phyloP scores from a whole-genome alignment of 83 land plant genomes.

The Larix sibirica region DNA sequence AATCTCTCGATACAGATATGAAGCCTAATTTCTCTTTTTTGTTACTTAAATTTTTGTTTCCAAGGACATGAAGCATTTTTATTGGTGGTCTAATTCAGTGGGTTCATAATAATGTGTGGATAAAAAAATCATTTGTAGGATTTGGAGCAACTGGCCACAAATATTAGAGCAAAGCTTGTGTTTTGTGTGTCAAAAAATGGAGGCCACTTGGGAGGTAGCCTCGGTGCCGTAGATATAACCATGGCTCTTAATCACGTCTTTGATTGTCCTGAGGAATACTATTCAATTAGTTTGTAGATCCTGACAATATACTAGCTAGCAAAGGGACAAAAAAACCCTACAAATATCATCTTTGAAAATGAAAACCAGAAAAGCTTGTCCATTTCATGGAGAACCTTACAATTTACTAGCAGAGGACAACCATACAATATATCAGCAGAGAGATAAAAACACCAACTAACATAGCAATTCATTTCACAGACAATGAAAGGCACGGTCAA shows the following conservation, averaged over 20 bases:
- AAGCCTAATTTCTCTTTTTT: not conserved
- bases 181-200: constrained; percentile 44
- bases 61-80: not conserved
- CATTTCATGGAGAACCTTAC: too few relatives aligned
- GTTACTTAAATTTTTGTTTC: too few relatives aligned
- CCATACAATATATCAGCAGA: too few relatives aligned
- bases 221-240: constrained; percentile 17
- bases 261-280: constrained; percentile 43
- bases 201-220: constrained; percentile 53
- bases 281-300: too few relatives aligned
- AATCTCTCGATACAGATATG: constrained; percentile 36
- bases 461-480: too few relatives aligned
- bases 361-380: too few relatives aligned
- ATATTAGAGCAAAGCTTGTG: constrained; percentile 50
- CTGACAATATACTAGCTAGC: too few relatives aligned
- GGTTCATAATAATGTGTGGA: not conserved
- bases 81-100: not conserved
- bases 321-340: too few relatives aligned
- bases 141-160: constrained; percentile 53
- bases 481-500: too few relatives aligned
- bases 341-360: too few relatives aligned
- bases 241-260: constrained; percentile 71
- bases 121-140: constrained; percentile 23
- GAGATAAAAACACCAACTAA: too few relatives aligned
- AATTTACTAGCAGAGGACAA: too few relatives aligned